Percentiles rank a stretch among this genome's conserved stretches.
These are phyloP conservation scores for Kwoniella shandongensis DNA, from an alignment of 768 basidiomycete species.

Conservation along the genomic window DNA sequence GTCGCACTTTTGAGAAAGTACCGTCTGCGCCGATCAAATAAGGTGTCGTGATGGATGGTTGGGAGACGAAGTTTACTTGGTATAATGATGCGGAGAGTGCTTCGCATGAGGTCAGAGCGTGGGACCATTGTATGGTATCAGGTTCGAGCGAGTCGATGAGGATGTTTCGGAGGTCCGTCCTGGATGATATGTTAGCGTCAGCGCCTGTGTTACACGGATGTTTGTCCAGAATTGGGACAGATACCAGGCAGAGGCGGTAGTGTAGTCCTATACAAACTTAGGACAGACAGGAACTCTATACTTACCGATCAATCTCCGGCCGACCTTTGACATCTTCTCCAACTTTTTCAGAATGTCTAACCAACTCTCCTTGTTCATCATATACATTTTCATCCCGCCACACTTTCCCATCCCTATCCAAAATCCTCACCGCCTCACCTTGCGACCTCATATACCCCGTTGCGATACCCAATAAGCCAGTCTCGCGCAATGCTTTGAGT, in stretches of 20 bases:
- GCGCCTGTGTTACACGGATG: too few relatives aligned
- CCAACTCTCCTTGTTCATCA: neutral
- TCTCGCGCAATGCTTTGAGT: constrained; percentile 32
- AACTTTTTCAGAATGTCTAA: neutral
- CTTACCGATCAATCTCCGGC: constrained; percentile 38
- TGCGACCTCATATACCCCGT: constrained; percentile 25
- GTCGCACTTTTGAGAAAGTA: constrained; percentile 55
- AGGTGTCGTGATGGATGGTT: constrained; percentile 7
- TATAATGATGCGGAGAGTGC: constrained; percentile 12
- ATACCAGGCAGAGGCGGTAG: too few relatives aligned
- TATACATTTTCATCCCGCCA: constrained; percentile 24
- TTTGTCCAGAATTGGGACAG: too few relatives aligned
- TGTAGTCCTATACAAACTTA: too few relatives aligned
- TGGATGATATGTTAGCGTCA: too few relatives aligned
- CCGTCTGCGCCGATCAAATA: constrained; percentile 57
- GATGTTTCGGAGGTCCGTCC: constrained; percentile 29
- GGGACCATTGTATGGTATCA: constrained; percentile 31
- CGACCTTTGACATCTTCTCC: constrained; percentile 9
- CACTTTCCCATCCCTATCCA: constrained; percentile 31
- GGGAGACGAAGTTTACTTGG: constrained; percentile 24
- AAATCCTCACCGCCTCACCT: constrained; percentile 39
- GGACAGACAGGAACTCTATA: too few relatives aligned
- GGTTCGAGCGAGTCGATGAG: constrained; percentile 22
- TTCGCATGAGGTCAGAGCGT: constrained; percentile 16
- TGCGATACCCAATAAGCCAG: constrained; percentile 40